Conservation (phyloP, 176 grass and related monocot species). For the Phoenix dactylifera region DNA sequence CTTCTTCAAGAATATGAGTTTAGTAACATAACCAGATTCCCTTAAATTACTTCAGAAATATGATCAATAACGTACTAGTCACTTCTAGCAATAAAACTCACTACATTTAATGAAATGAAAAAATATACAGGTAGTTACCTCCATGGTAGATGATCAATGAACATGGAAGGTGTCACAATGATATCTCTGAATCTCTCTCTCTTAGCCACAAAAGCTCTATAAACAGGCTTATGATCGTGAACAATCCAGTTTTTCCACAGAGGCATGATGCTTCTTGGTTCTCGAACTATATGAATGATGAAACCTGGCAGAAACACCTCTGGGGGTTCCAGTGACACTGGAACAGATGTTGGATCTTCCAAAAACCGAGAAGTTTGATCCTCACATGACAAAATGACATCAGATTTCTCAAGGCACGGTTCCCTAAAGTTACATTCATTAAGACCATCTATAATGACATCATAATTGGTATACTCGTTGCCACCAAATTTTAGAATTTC, state of each 20-base stretch:
- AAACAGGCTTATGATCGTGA: constrained; percentile 39
- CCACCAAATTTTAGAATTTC: constrained; percentile 27
- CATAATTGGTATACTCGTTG: constrained; percentile 19
- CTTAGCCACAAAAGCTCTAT: constrained; percentile 65
- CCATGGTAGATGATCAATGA: constrained; percentile 95
- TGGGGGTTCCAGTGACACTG: constrained; percentile 52
- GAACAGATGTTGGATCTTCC: constrained; percentile 29
- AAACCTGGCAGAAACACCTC: constrained; percentile 84
- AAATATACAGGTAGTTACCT: constrained; percentile 37
- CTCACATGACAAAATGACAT: constrained; percentile 28
- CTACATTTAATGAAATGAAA: constrained; percentile 7
- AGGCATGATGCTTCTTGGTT: constrained; percentile 57
- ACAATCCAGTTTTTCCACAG: constrained; percentile 75
- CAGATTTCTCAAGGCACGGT: constrained; percentile 19
- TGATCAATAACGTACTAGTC: no score
- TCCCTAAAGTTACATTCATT: constrained; percentile 16
- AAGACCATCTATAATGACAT: constrained; percentile 11
- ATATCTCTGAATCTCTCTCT: constrained; percentile 80
- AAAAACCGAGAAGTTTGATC: constrained; percentile 26
- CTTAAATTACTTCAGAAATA: no score
- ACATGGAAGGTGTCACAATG: constrained; percentile 74
- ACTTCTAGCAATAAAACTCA: no score
- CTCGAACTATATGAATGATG: constrained; percentile 72
- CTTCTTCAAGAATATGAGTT: no score
- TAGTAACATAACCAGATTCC: no score